Evolutionary conservation across 2,329 filamentous ascomycete genomes (phyloP).

Genomic region (Phyllachora maydis): DNA sequence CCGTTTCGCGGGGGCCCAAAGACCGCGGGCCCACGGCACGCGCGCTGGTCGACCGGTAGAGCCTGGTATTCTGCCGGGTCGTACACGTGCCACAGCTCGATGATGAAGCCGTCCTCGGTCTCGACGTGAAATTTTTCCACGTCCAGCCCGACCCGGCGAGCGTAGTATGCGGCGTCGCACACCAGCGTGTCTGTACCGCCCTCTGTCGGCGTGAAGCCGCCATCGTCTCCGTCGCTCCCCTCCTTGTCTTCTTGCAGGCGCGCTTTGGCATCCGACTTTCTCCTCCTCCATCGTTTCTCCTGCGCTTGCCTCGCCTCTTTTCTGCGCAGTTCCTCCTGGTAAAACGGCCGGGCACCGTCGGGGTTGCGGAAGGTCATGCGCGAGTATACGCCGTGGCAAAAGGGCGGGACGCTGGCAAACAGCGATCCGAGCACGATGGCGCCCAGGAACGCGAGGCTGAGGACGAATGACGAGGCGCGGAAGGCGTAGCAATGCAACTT

Average conservation of each 20-base stretch:
- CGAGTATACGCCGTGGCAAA: constrained; percentile 25
- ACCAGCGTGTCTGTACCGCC: constrained; percentile 61
- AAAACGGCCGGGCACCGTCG: constrained; percentile 42
- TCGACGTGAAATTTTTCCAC: constrained; percentile 68
- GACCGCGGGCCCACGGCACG: constrained; percentile 35
- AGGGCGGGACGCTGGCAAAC: constrained; percentile 39
- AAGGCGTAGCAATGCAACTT: constrained; percentile 46
- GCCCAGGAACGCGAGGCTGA: constrained; percentile 59
- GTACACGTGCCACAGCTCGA: constrained; percentile 77
- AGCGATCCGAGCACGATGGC: constrained; percentile 58
- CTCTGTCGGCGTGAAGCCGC: constrained; percentile 53
- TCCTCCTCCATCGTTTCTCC: constrained; percentile 40
- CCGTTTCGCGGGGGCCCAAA: constrained; percentile 23
- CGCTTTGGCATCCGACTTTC: constrained; percentile 14
- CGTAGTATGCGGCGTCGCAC: constrained; percentile 72
- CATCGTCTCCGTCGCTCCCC: constrained; percentile 18
- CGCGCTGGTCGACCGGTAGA: constrained; percentile 23
- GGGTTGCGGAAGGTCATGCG: constrained; percentile 38
- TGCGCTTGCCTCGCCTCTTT: constrained; percentile 32
- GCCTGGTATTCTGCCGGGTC: constrained; percentile 55
- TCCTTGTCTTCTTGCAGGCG: constrained; percentile 19
- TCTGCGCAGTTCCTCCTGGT: constrained; percentile 47
- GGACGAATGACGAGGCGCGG: constrained; percentile 45
- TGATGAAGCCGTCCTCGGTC: constrained; percentile 85
- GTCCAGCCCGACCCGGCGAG: constrained; percentile 68